These are phyloP conservation scores for Ilyonectria sp. DNA, from an alignment of 2,329 filamentous ascomycete species.

Conservation along the genomic window DNA sequence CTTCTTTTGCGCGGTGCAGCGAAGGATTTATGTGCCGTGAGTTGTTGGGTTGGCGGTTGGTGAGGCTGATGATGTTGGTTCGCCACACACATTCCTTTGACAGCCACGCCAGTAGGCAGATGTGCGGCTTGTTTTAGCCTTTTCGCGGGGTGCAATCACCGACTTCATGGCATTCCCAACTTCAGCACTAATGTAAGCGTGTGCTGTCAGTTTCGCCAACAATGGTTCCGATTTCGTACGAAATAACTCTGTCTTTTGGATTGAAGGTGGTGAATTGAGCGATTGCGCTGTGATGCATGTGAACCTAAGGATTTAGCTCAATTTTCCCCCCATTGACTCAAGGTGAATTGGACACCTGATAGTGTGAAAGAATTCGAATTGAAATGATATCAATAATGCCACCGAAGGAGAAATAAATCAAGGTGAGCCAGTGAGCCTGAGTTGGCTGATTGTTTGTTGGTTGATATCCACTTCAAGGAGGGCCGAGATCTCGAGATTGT, in stretches of 20 bases:
- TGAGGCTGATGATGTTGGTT: background rate
- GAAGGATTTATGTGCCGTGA: background rate
- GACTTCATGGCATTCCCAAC: slow-evolving; percentile 33
- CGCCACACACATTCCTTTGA: too few species aligned
- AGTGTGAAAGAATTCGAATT: background rate
- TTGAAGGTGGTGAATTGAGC: slow-evolving; percentile 34
- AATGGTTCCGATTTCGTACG: slow-evolving; percentile 31
- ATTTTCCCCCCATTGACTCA: background rate
- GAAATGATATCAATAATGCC: background rate
- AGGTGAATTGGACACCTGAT: background rate
- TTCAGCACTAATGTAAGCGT: slow-evolving; percentile 33
- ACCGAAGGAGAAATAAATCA: too few species aligned
- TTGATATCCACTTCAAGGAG: too few species aligned
- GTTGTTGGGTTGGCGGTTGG: background rate
- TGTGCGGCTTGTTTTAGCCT: too few species aligned
- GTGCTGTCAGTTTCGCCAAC: slow-evolving; percentile 31
- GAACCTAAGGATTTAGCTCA: slow-evolving; percentile 8
- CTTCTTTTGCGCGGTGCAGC: background rate
- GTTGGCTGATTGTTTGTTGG: too few species aligned
- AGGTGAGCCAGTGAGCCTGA: too few species aligned
- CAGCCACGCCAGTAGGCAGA: too few species aligned
- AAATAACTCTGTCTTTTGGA: slow-evolving; percentile 21
- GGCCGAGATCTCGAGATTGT: too few species aligned
- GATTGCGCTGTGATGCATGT: slow-evolving; percentile 26
- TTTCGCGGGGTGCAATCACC: slow-evolving; percentile 6